Base-by-base conservation (phyloP, 2,329 filamentous ascomycete species). In the Fusarium sp. region DNA sequence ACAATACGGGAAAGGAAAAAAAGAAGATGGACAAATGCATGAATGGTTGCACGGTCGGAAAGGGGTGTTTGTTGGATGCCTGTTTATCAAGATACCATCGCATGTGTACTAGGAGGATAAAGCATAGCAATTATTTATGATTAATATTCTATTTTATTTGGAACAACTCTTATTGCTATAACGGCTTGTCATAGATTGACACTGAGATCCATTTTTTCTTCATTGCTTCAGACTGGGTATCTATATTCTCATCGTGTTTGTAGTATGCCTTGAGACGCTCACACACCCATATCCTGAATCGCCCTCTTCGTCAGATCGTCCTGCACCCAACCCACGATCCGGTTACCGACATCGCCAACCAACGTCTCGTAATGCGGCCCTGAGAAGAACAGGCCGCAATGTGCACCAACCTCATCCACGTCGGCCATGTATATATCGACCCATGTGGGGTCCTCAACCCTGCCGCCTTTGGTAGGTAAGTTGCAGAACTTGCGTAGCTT, bases 371-470 rank as follows among this genome's bases (percentile, higher is more conserved):
- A 95, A 61, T 92, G 90, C 64, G 89, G 85, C 9, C 91, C 90
- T 15, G 89, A 81, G 46, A 93, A 88, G 81, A 97, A 97, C 54
- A 97, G 82, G 1, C 92, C 91, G 67, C 93, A 95, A 78, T 97
- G 94, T 12, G 94, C 94, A 9, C 88, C 90, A 2, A 97, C 92
- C 79, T 97, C 93, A 76, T 97, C 94, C 65, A 96, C 89, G 55
- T 89, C 90, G 62, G 91, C 87, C 92, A 98, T 96, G 74, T 90
- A 90, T 5, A 97, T 87, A 46, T 90, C 85, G 2, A 94, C 83
- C 94, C 94, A 97, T 18, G 90, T 88, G 7, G 86, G 82, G 77
- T 97, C 93, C 45, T 84, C 82, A 64, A 84, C 82, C 9, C 88
- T 89, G 55, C 84, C 78, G 13, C 79, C 81, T 60, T 83, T 84